Evolutionary conservation across 768 basidiomycete species (phyloP).

Genomic region (Auricularia cornea): DNA sequence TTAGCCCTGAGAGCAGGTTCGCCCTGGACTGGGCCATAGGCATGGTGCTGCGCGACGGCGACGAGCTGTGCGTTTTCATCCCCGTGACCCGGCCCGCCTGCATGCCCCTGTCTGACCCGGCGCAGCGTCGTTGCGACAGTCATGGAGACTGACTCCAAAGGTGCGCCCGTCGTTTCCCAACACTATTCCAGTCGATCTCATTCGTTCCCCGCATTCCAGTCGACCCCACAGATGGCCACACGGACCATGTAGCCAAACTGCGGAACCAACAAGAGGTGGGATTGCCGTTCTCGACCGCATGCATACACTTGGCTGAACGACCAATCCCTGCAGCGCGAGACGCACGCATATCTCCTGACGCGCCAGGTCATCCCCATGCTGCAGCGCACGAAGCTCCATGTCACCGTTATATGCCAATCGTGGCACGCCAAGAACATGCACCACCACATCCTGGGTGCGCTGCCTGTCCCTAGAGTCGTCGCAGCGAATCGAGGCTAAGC

Average conservation of each 20-base stretch:
- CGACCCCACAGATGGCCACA: slow-evolving; percentile 56
- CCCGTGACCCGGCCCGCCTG: not conserved
- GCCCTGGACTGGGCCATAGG: slow-evolving; percentile 98
- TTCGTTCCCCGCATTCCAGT: slow-evolving; percentile 34
- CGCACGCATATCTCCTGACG: slow-evolving; percentile 75
- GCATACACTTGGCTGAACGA: too few relatives aligned
- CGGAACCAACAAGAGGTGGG: slow-evolving; percentile 86
- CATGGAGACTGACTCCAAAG: slow-evolving; percentile 85
- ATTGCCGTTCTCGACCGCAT: not conserved
- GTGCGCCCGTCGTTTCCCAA: slow-evolving; percentile 42
- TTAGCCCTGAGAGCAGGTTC: slow-evolving; percentile 89
- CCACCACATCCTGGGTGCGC: slow-evolving; percentile 74
- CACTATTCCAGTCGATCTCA: not conserved
- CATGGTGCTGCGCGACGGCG: slow-evolving; percentile 89
- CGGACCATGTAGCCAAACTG: slow-evolving; percentile 71
- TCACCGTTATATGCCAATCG: slow-evolving; percentile 85
- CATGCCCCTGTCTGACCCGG: not conserved
- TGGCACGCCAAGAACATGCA: slow-evolving; percentile 95
- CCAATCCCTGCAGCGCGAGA: slow-evolving; percentile 63
- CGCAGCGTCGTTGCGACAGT: slow-evolving; percentile 75
- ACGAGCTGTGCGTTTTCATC: slow-evolving; percentile 55
- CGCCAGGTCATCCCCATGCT: slow-evolving; percentile 85
- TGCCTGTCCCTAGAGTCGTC: not conserved
- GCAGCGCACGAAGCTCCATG: slow-evolving; percentile 83
- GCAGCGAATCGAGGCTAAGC: not conserved